Base-by-base conservation (phyloP, 2,329 filamentous ascomycete species). In the Neodidymelliopsis sp. region DNA sequence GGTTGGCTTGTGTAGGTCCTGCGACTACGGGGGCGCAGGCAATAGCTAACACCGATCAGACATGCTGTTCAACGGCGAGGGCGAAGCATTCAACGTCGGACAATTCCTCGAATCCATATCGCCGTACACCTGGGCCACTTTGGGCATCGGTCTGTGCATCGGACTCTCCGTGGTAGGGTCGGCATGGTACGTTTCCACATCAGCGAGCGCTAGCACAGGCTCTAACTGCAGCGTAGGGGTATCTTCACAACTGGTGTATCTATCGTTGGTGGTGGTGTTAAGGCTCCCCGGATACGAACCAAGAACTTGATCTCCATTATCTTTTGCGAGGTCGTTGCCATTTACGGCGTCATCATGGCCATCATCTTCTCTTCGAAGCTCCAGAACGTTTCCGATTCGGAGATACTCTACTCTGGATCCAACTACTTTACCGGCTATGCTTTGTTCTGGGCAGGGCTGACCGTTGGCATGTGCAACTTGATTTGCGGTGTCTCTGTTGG, bases 301-400 rank as follows among this genome's bases (percentile, higher is more conserved):
- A 99, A 99, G 86, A 99, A 99, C 81, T 78, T 99, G 70, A 97
- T 99, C 74, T 97, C 93, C 67, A 99, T 99, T 76, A 97, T 99
- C 78, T 99, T 99, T 79, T 99, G 94, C 81, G 94, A 99, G 79
- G 94, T 99, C 70, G 94, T 99, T 69, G 94, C 94, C 76, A 99
- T 99, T 75, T 99, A 99, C 82, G 95, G 95, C 67, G 93, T 99
- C 77, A 99, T 99, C 78, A 99, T 99, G 91, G 89, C 92, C 66
- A 99, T 99, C 73, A 89, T 99, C 67, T 97, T 97, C 80, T 95
- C 92, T 33, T 84, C 92, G 54, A 96, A 97, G 76, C 78, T 99
- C 64, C 82, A 84, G 63, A 74, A 81, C 46, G 82, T 94, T 22
- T 81, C 82, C 47, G 83, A 87, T 28, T 81, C 82, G 13, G 84